phyloP scores from a whole-genome alignment of 306 rosid genomes.

The Argentina anserina region DNA sequence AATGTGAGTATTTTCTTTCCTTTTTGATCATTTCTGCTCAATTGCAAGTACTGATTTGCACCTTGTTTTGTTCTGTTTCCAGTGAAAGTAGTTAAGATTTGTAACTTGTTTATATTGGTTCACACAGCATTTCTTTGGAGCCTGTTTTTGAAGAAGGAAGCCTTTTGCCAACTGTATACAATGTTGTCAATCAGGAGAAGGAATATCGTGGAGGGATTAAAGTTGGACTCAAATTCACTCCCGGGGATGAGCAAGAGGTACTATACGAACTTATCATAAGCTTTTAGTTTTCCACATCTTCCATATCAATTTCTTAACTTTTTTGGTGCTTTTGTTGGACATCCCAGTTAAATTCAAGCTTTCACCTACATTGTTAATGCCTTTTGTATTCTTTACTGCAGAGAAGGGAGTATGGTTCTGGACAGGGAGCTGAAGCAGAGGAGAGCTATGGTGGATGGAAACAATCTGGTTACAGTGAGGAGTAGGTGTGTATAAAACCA shows the following conservation, averaged over 20 bases:
- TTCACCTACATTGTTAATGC: not conserved
- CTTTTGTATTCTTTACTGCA: not conserved
- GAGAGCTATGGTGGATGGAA: conserved; percentile 73
- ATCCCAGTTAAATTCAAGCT: not conserved
- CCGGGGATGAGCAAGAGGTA: conserved; percentile 27
- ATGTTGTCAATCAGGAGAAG: conserved; percentile 56
- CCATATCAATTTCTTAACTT: not conserved
- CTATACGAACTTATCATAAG: not conserved
- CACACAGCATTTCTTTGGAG: conserved; percentile 51
- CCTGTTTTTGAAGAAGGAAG: conserved; percentile 46
- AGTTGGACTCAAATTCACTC: conserved; percentile 50
- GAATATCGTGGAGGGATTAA: conserved; percentile 49
- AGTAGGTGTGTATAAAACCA: not conserved
- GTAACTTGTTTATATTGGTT: not conserved
- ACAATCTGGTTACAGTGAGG: conserved; percentile 36
- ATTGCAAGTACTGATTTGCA: not conserved
- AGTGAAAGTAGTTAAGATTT: not conserved
- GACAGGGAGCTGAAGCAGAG: conserved; percentile 6
- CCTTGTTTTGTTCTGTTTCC: not conserved
- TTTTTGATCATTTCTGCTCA: not conserved
- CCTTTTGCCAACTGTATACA: conserved; percentile 48
- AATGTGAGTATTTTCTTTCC: conserved; percentile 37
- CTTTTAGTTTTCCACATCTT: not conserved
- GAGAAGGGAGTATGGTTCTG: not conserved
- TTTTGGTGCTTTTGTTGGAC: not conserved